Conservation (phyloP, 1,139 yeast genomes). For the Sporopachydermia cereana region DNA sequence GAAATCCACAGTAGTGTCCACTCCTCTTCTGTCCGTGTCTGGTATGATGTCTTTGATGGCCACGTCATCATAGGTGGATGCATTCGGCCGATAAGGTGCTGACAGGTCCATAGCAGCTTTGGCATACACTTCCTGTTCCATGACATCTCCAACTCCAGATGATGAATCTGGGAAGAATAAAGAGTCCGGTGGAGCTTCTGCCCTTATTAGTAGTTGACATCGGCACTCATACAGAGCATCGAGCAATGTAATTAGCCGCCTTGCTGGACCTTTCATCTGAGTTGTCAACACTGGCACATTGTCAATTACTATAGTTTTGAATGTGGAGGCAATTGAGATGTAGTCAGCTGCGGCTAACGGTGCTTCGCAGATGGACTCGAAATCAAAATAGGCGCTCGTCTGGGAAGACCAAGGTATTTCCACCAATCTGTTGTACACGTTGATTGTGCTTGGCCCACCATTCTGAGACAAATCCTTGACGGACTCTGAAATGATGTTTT, state of each 20-base stretch:
- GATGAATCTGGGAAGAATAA: constrained; percentile 43
- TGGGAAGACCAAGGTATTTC: constrained; percentile 34
- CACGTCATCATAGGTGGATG: constrained; percentile 45
- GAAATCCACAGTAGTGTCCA: constrained; percentile 23
- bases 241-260: constrained; percentile 50
- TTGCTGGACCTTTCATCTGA: constrained; percentile 54
- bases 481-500: constrained; percentile 16
- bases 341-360: constrained; percentile 57
- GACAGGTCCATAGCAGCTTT: constrained; percentile 47
- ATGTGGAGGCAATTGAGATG: constrained; percentile 52
- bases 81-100: constrained; percentile 61
- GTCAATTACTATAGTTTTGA: constrained; percentile 44
- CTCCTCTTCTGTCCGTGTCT: constrained; percentile 10
- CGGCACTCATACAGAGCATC: constrained; percentile 62
- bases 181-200: constrained; percentile 37
- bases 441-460: constrained; percentile 26
- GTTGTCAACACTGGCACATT: constrained; percentile 50
- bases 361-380: constrained; percentile 45
- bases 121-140: constrained; percentile 52
- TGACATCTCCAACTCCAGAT: constrained; percentile 15
- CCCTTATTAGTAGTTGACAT: constrained; percentile 43
- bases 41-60: constrained; percentile 24
- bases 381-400: constrained; percentile 39
- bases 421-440: constrained; percentile 45
- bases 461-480: constrained; percentile 17